Conservation (phyloP, 2,329 filamentous ascomycete species). For the Pseudocercospora crystallina region DNA sequence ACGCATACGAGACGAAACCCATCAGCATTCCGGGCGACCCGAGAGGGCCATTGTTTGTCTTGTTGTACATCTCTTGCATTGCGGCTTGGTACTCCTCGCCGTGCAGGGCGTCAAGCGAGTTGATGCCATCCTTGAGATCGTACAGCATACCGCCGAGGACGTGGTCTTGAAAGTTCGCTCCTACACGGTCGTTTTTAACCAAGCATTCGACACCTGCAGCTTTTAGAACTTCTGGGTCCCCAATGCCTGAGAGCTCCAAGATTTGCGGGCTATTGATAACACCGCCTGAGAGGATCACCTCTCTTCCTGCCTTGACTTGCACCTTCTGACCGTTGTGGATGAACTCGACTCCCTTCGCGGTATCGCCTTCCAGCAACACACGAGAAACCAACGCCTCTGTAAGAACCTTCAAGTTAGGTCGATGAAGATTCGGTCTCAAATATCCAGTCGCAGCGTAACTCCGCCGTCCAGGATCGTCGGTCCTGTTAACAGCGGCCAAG, state of each 20-base stretch:
- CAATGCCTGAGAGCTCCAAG: slow-evolving; percentile 57
- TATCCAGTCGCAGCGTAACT: slow-evolving; percentile 37
- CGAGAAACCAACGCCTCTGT: slow-evolving; percentile 32
- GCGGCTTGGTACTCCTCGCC: slow-evolving; percentile 37
- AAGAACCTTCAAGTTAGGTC: slow-evolving; percentile 34
- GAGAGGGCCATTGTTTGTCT: slow-evolving; percentile 35
- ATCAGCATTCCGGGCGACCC: slow-evolving; percentile 39
- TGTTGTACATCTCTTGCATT: slow-evolving; percentile 34
- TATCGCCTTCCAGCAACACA: slow-evolving; percentile 31
- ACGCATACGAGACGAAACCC: slow-evolving; percentile 37
- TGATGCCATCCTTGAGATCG: slow-evolving; percentile 31
- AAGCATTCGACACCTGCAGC: slow-evolving; percentile 49
- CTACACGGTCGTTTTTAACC: slow-evolving; percentile 53
- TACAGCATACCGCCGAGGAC: slow-evolving; percentile 34
- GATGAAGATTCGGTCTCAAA: slow-evolving; percentile 30
- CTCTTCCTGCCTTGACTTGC: slow-evolving; percentile 42
- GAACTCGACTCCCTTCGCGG: slow-evolving; percentile 43
- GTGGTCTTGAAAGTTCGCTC: slow-evolving; percentile 53
- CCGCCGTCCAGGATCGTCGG: slow-evolving; percentile 31
- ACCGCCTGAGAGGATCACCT: slow-evolving; percentile 44
- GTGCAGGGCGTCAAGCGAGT: slow-evolving; percentile 37
- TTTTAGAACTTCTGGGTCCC: slow-evolving; percentile 49
- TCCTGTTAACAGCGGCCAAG: slow-evolving; percentile 35
- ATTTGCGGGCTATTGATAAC: slow-evolving; percentile 54
- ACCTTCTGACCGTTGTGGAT: slow-evolving; percentile 38